Evolutionary conservation across 2,329 filamentous ascomycete species (phyloP).

Genomic region (Paecilomyces fulvus): DNA sequence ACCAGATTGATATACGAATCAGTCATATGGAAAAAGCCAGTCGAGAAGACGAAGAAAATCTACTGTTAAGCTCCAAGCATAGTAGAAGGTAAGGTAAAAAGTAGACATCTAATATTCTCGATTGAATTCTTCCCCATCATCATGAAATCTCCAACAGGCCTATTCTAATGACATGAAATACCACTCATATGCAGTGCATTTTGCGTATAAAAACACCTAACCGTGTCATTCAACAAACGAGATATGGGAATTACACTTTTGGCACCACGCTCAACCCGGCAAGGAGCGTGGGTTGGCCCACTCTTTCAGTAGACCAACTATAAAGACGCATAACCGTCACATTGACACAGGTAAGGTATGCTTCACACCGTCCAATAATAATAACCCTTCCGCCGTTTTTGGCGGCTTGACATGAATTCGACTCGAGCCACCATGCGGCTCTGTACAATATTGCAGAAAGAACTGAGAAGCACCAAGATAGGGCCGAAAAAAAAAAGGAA

Average conservation of each 20-base stretch:
- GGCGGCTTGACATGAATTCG: neutral
- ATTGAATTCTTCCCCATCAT: neutral
- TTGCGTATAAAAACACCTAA: neutral
- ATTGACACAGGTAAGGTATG: neutral
- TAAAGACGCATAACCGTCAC: neutral
- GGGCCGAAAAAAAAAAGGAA: neutral
- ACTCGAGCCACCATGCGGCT: neutral
- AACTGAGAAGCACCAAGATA: neutral
- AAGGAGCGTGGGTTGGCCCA: neutral
- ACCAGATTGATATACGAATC: no score
- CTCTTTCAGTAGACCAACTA: neutral
- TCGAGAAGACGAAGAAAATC: no score
- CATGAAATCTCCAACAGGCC: neutral
- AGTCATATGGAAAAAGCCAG: no score
- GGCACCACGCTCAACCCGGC: neutral
- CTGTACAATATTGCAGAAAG: neutral
- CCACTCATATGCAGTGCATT: neutral
- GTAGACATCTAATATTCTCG: neutral
- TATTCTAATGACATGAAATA: neutral
- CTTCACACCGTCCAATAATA: neutral
- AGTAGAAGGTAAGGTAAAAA: neutral
- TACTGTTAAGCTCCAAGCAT: neutral
- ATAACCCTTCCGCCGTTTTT: neutral
- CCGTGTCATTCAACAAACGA: neutral
- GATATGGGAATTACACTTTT: neutral